Evolutionary conservation across 805 yeast species (phyloP).

Genomic region (Candida maltosa): DNA sequence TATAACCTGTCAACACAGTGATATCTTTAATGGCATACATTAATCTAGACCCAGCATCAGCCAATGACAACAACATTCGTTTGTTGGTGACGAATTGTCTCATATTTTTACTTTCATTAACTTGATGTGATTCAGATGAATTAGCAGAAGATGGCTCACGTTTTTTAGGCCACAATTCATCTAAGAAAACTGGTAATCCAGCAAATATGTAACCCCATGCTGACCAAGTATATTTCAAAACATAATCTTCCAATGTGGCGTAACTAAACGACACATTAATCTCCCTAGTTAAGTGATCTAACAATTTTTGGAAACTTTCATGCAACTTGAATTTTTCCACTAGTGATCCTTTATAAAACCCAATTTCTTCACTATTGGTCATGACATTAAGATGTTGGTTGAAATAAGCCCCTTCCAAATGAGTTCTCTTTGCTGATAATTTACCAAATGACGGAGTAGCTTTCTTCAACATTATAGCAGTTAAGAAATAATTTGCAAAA

Average conservation of each 20-base stretch:
- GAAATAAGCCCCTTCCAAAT: slow-evolving; percentile 84
- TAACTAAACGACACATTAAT: slow-evolving; percentile 63
- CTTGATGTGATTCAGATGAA: background rate
- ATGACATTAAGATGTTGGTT: slow-evolving; percentile 82
- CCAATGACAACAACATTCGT: slow-evolving; percentile 82
- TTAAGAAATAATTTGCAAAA: slow-evolving; percentile 71
- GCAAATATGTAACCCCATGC: slow-evolving; percentile 92
- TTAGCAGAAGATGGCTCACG: slow-evolving; percentile 6
- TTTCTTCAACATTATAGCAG: slow-evolving; percentile 70
- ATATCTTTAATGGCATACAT: slow-evolving; percentile 94
- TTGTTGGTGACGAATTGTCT: slow-evolving; percentile 87
- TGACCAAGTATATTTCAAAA: slow-evolving; percentile 90
- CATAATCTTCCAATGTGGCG: slow-evolving; percentile 77
- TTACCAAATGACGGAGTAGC: slow-evolving; percentile 85
- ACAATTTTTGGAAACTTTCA: slow-evolving; percentile 54
- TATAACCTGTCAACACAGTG: slow-evolving; percentile 86
- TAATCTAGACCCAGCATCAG: slow-evolving; percentile 92
- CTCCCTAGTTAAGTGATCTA: slow-evolving; percentile 50
- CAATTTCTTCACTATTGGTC: slow-evolving; percentile 89
- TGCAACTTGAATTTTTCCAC: slow-evolving; percentile 70
- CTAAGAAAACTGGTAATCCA: slow-evolving; percentile 80
- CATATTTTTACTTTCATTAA: slow-evolving; percentile 60
- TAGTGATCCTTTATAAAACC: slow-evolving; percentile 84
- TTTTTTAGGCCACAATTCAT: slow-evolving; percentile 35
- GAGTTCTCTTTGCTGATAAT: slow-evolving; percentile 67